Percentiles rank a stretch among this genome's conserved stretches.
Conservation (phyloP, 768 basidiomycete species). For the Imleria badia region DNA sequence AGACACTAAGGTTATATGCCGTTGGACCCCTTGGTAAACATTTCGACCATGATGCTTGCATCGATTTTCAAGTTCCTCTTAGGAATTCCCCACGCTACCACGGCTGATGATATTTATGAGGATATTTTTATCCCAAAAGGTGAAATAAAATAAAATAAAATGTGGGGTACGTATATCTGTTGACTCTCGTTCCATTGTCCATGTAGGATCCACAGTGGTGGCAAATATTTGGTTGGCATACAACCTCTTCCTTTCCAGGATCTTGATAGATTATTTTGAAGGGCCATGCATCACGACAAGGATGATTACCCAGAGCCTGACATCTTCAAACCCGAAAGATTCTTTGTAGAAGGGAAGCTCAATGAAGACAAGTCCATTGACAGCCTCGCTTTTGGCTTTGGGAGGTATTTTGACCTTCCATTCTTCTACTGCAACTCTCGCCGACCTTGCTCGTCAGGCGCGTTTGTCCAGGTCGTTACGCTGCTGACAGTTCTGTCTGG, state of each 20-base stretch:
- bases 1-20: slow-evolving; percentile 31
- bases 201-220: slow-evolving; percentile 18
- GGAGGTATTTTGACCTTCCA: slow-evolving; percentile 12
- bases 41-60: neutral
- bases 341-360: slow-evolving; percentile 18
- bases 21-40: slow-evolving; percentile 25
- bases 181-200: neutral
- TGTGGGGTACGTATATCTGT: neutral
- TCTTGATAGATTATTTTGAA: neutral
- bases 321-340: slow-evolving; percentile 34
- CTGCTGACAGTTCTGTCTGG: slow-evolving; percentile 35
- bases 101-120: slow-evolving; percentile 16
- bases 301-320: slow-evolving; percentile 18
- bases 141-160: neutral
- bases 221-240: slow-evolving; percentile 20
- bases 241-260: neutral
- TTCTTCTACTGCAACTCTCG: neutral
- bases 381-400: slow-evolving; percentile 21
- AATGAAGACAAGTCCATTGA: neutral
- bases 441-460: slow-evolving; percentile 14
- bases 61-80: neutral
- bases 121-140: slow-evolving; percentile 27
- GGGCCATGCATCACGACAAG: slow-evolving; percentile 17
- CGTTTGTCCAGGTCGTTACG: slow-evolving; percentile 32
- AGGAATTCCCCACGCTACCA: slow-evolving; percentile 23